phyloP scores from a whole-genome alignment of 2,329 filamentous ascomycete species.

The Fusarium sp. region DNA sequence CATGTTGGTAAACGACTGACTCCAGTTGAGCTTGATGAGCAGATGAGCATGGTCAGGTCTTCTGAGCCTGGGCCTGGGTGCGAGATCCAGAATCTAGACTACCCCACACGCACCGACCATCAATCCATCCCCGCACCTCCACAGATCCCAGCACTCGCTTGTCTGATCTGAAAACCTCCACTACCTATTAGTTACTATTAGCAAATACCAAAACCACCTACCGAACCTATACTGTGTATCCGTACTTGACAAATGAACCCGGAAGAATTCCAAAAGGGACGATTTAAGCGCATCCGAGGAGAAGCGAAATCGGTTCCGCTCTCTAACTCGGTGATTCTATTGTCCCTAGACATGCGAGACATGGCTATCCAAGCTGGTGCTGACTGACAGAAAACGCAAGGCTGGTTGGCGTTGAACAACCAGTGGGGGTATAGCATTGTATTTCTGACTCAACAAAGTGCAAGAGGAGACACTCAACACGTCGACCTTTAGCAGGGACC shows the following conservation, averaged over 20 bases:
- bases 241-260: conserved; percentile 8
- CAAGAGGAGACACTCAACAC: conserved; percentile 28
- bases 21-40: neutral
- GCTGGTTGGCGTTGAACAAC: neutral
- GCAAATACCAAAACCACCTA: conserved; percentile 12
- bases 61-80: conserved; percentile 18
- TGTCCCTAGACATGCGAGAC: conserved; percentile 4
- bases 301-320: neutral
- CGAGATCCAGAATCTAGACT: conserved; percentile 39
- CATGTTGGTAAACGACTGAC: conserved; percentile 13
- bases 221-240: neutral
- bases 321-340: neutral
- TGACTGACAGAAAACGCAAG: conserved; percentile 9
- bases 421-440: conserved; percentile 8
- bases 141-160: conserved; percentile 34
- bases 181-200: conserved; percentile 1
- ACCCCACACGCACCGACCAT: conserved; percentile 44
- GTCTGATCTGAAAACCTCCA: conserved; percentile 19
- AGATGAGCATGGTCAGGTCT: neutral
- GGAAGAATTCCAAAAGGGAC: neutral
- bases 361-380: conserved; percentile 4
- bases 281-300: neutral
- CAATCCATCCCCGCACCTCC: conserved; percentile 44
- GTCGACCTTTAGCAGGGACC: conserved; percentile 26
- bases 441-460: conserved; percentile 27